Percentiles rank a stretch among this genome's conserved stretches.
Evolutionary conservation across 1,139 yeast species (phyloP).

Genomic region (Taiozyma sp.): DNA sequence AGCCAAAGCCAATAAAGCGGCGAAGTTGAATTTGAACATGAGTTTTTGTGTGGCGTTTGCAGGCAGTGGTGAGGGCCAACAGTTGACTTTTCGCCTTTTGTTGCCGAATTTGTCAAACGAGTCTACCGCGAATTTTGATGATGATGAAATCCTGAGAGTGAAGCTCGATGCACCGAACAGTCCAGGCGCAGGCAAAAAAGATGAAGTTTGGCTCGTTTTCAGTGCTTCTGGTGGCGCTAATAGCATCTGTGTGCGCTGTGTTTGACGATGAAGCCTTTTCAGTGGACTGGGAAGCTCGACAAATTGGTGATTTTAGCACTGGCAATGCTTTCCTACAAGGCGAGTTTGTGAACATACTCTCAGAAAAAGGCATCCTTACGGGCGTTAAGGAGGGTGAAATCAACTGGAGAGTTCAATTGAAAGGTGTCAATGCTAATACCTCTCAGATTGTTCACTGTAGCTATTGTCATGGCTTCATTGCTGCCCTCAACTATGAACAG

Average conservation of each 20-base stretch:
- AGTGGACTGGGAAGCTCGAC: constrained; percentile 31
- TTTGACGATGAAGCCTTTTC: constrained; percentile 29
- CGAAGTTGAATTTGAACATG: constrained; percentile 4
- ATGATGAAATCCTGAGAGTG: not conserved
- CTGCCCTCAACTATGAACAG: constrained; percentile 10
- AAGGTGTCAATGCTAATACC: constrained; percentile 7
- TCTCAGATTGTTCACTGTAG: constrained; percentile 2
- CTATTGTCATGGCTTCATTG: constrained; percentile 1
- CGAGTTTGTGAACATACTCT: constrained; percentile 19
- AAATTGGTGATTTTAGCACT: constrained; percentile 25
- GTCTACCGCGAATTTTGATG: not conserved
- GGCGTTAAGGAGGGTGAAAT: constrained; percentile 25
- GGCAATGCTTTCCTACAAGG: constrained; percentile 14
- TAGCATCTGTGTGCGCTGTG: constrained; percentile 10
- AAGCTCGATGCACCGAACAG: not conserved
- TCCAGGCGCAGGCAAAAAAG: not conserved
- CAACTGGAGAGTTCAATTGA: constrained; percentile 25
- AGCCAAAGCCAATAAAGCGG: not conserved
- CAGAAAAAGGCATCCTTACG: constrained; percentile 25
- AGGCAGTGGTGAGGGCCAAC: not conserved
- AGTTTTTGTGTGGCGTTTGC: not conserved
- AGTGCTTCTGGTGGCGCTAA: not conserved
- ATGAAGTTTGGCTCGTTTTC: constrained; percentile 1
- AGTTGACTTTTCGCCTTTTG: not conserved
- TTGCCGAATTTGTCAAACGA: not conserved